Evolutionary conservation across 805 yeast species (phyloP).

Genomic region (Wickerhamiella bombiphila): DNA sequence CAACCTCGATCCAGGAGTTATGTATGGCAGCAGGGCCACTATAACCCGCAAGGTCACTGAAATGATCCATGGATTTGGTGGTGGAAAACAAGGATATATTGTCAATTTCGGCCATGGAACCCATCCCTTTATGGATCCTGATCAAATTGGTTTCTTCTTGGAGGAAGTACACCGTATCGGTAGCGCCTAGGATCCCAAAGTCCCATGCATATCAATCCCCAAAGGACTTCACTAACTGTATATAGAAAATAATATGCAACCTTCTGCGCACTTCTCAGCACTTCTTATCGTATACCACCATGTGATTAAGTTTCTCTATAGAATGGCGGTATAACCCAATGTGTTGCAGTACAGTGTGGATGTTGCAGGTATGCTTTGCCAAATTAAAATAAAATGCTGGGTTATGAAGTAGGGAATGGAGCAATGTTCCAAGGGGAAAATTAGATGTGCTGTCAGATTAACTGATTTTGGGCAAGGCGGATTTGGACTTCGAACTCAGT

Average conservation of each 20-base stretch:
- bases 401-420: too few species aligned
- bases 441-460: too few species aligned
- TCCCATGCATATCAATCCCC: too few species aligned
- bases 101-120: conserved; percentile 97
- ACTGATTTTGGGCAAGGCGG: conserved; percentile 21
- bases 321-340: too few species aligned
- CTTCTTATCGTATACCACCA: too few species aligned
- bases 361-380: too few species aligned
- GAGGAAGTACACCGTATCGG: conserved; percentile 79
- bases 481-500: conserved; percentile 64
- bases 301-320: too few species aligned
- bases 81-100: conserved; percentile 81
- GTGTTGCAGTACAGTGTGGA: too few species aligned
- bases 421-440: too few species aligned
- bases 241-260: background rate
- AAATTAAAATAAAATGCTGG: too few species aligned
- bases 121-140: conserved; percentile 95
- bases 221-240: background rate
- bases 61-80: conserved; percentile 88
- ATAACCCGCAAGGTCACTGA: conserved; percentile 68
- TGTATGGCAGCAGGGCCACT: conserved; percentile 75
- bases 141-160: conserved; percentile 68
- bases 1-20: conserved; percentile 86
- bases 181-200: too few species aligned
- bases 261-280: background rate